phyloP scores from a whole-genome alignment of 495 filamentous ascomycete species.

The Lophium mytilinum region DNA sequence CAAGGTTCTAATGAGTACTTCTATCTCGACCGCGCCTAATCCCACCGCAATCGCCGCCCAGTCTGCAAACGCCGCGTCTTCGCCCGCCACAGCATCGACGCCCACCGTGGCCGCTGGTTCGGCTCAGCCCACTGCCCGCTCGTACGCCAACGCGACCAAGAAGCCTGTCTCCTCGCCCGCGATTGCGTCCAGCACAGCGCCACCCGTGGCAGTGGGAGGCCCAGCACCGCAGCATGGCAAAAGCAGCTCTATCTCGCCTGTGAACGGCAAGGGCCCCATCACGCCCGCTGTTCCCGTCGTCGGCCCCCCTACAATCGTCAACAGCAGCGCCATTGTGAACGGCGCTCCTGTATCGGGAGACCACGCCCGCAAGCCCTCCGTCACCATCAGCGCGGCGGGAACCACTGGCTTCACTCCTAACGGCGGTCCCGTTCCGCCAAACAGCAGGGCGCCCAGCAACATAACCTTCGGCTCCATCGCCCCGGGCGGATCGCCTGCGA shows the following conservation, averaged over 20 bases:
- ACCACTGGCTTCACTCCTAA: slow-evolving; percentile 67
- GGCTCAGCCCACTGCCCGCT: slow-evolving; percentile 46
- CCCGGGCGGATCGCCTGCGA: slow-evolving; percentile 57
- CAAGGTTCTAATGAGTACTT: slow-evolving; percentile 37
- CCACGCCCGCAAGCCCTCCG: slow-evolving; percentile 74
- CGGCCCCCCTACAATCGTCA: slow-evolving; percentile 49
- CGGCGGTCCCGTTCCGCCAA: slow-evolving; percentile 54
- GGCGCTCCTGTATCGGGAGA: slow-evolving; percentile 50
- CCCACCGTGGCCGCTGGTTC: slow-evolving; percentile 57
- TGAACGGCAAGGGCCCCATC: slow-evolving; percentile 72
- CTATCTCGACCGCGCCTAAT: slow-evolving; percentile 35
- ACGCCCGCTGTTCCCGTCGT: slow-evolving; percentile 56
- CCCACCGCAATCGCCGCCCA: slow-evolving; percentile 47
- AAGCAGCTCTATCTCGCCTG: slow-evolving; percentile 61
- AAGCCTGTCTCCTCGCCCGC: slow-evolving; percentile 60
- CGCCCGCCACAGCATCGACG: slow-evolving; percentile 55
- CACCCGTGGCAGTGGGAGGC: slow-evolving; percentile 62
- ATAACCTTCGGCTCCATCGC: slow-evolving; percentile 66
- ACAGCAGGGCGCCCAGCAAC: slow-evolving; percentile 46
- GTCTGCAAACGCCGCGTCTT: slow-evolving; percentile 46
- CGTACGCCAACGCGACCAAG: slow-evolving; percentile 70
- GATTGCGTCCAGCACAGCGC: slow-evolving; percentile 58
- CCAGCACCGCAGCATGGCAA: slow-evolving; percentile 70
- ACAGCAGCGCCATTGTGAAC: slow-evolving; percentile 56
- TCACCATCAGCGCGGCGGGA: slow-evolving; percentile 76